A percentile compares a stretch with the other conserved stretches of the same genome.
These are phyloP conservation scores for Jaapia argillacea DNA, from an alignment of 768 basidiomycete genomes.

Conservation along the genomic window DNA sequence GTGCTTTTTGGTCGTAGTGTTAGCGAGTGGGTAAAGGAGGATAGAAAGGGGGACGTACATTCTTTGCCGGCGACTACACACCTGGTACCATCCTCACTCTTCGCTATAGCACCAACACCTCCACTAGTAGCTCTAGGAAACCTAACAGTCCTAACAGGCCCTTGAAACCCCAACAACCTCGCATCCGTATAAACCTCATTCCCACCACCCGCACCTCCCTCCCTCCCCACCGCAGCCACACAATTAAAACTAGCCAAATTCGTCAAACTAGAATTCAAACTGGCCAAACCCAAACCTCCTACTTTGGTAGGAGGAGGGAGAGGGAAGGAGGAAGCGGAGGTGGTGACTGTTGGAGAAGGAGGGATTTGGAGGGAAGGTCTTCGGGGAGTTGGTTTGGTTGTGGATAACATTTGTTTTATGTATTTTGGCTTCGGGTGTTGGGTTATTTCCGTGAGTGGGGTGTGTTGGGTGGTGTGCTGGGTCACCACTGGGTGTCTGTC, in stretches of 20 bases:
- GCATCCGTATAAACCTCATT: slow-evolving; percentile 33
- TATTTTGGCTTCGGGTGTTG: too few species aligned
- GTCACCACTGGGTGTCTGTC: too few species aligned
- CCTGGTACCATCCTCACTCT: slow-evolving; percentile 52
- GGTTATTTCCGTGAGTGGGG: too few species aligned
- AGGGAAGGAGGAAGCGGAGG: not conserved
- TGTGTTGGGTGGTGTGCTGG: too few species aligned
- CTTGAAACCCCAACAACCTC: slow-evolving; percentile 32
- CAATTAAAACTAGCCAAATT: too few species aligned
- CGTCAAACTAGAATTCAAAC: too few species aligned
- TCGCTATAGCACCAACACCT: slow-evolving; percentile 61
- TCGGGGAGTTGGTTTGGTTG: slow-evolving; percentile 5
- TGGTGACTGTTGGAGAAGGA: slow-evolving; percentile 3
- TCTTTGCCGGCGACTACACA: slow-evolving; percentile 76
- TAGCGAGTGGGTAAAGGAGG: too few species aligned
- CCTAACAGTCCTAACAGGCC: slow-evolving; percentile 43
- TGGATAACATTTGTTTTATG: not conserved
- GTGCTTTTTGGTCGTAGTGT: too few species aligned
- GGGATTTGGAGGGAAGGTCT: slow-evolving; percentile 11
- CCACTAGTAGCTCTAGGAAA: slow-evolving; percentile 46
- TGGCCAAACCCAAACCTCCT: too few species aligned
- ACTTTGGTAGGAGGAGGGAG: too few species aligned
- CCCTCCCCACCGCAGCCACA: too few species aligned
- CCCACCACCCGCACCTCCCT: too few species aligned
- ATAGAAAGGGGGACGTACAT: slow-evolving; percentile 32